Evolutionary conservation across 1,284 basidiomycete species (phyloP).

Genomic region (Ustilago cynodontis): DNA sequence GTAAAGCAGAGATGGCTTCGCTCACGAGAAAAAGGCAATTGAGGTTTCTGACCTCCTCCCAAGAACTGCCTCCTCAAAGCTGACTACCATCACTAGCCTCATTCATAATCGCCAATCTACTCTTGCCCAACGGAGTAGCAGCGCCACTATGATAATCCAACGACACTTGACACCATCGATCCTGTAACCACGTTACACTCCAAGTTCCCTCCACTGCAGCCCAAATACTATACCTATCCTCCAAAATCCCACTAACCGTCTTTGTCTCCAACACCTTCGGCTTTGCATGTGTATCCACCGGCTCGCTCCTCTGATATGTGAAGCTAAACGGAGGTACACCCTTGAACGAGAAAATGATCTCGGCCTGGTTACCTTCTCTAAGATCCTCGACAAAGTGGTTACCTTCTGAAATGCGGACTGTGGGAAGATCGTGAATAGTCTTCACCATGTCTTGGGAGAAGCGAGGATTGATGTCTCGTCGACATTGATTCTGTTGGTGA

Average conservation of each 20-base stretch:
- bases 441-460: constrained; percentile 74
- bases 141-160: constrained; percentile 58
- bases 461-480: constrained; percentile 71
- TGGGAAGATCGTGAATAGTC: constrained; percentile 84
- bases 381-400: constrained; percentile 84
- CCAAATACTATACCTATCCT: constrained; percentile 85
- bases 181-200: constrained; percentile 90
- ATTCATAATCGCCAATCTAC: constrained; percentile 40
- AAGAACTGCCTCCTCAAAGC: neutral
- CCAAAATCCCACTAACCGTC: constrained; percentile 77
- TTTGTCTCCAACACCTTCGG: constrained; percentile 66
- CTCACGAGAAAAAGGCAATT: neutral
- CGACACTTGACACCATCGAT: constrained; percentile 77
- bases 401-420: constrained; percentile 87
- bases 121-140: constrained; percentile 50
- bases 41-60: neutral
- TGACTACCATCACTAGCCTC: constrained; percentile 6
- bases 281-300: constrained; percentile 62
- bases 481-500: constrained; percentile 74
- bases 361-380: constrained; percentile 83
- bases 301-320: constrained; percentile 70
- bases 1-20: neutral
- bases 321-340: constrained; percentile 96
- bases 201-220: constrained; percentile 86
- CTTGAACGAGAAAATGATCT: constrained; percentile 87